phyloP scores from a whole-genome alignment of 306 rosid genomes.

The Cucurbita ficifolia region DNA sequence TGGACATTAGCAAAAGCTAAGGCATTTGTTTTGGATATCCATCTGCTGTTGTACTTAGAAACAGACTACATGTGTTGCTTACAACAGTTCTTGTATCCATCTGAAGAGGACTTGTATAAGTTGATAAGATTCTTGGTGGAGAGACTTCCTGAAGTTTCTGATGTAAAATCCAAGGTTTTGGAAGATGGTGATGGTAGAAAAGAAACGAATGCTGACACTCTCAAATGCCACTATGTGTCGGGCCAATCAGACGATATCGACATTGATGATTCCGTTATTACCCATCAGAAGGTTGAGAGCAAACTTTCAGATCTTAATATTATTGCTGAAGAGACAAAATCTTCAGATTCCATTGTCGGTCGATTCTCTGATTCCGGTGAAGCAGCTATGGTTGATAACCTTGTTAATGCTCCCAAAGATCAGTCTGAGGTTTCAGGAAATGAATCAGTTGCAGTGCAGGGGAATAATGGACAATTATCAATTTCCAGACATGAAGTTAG shows the following conservation, averaged over 20 bases:
- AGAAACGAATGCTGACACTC: conserved; percentile 12
- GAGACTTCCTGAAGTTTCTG: conserved; percentile 36
- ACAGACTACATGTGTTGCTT: conserved; percentile 42
- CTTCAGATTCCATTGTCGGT: conserved; percentile 3
- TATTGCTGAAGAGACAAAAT: conserved; percentile 16
- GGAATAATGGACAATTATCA: neutral
- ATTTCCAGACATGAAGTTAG: neutral
- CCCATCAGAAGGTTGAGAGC: conserved; percentile 11
- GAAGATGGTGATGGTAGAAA: conserved; percentile 2
- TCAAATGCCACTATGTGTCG: conserved; percentile 10
- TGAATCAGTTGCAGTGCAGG: conserved; percentile 11
- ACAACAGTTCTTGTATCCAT: conserved; percentile 59
- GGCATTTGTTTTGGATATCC: neutral
- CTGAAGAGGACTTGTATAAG: conserved; percentile 43
- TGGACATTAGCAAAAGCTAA: neutral
- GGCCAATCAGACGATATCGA: conserved; percentile 9
- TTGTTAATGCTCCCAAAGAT: conserved; percentile 6
- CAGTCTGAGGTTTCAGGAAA: conserved; percentile 9
- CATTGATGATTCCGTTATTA: conserved; percentile 10
- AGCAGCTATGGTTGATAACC: conserved; percentile 4
- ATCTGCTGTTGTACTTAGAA: conserved; percentile 22
- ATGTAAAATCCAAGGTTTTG: conserved; percentile 15
- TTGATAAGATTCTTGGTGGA: conserved; percentile 39
- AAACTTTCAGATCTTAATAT: conserved; percentile 25
- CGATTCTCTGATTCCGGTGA: conserved; percentile 10